Conservation (phyloP, 2,329 filamentous ascomycete species). For the Periconia sp. region DNA sequence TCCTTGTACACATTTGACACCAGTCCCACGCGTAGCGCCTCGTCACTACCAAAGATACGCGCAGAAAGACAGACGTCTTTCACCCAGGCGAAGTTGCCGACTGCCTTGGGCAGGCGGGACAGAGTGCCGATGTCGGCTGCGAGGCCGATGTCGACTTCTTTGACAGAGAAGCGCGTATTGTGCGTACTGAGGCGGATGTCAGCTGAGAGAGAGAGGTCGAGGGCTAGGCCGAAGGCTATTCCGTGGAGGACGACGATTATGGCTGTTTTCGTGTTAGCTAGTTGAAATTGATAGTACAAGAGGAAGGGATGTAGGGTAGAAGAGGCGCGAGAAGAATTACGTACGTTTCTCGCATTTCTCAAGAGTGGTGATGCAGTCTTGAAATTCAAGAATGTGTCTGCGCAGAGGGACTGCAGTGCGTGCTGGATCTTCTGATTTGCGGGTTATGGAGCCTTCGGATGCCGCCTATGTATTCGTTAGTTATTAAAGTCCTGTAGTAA, state of each 20-base stretch:
- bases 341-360: slow-evolving; percentile 81
- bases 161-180: slow-evolving; percentile 70
- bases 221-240: slow-evolving; percentile 44
- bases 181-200: slow-evolving; percentile 72
- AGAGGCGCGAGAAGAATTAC: slow-evolving; percentile 1
- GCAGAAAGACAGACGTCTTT: slow-evolving; percentile 79
- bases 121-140: slow-evolving; percentile 82
- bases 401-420: slow-evolving; percentile 63
- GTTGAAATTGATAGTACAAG: neutral
- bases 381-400: slow-evolving; percentile 77
- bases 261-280: slow-evolving; percentile 48
- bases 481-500: slow-evolving; percentile 42
- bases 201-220: slow-evolving; percentile 66
- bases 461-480: too few relatives aligned
- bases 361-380: slow-evolving; percentile 74
- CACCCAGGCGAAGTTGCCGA: slow-evolving; percentile 75
- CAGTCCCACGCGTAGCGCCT: slow-evolving; percentile 73
- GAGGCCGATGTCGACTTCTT: slow-evolving; percentile 82
- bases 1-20: slow-evolving; percentile 69
- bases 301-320: neutral
- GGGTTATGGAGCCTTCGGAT: slow-evolving; percentile 52
- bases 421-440: slow-evolving; percentile 62
- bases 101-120: slow-evolving; percentile 73
- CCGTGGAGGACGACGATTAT: slow-evolving; percentile 46
- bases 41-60: slow-evolving; percentile 70